A percentile compares a stretch with the other conserved stretches of the same genome.
Evolutionary conservation across 768 basidiomycete species (phyloP).

Genomic region (Russula sp.): DNA sequence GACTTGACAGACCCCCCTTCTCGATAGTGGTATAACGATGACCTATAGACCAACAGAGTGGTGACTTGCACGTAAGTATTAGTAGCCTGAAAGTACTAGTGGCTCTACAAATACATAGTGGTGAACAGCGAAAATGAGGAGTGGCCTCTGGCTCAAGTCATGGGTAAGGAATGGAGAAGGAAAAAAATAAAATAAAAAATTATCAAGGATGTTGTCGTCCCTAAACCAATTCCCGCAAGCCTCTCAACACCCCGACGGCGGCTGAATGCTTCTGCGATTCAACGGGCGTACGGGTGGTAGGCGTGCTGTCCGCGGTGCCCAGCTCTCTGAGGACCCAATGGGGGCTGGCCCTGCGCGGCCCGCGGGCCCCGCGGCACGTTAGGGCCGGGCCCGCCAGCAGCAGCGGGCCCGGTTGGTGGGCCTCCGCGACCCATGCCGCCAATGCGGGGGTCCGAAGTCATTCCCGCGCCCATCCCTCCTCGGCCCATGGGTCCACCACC

Average conservation of each 20-base stretch:
- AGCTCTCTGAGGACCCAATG: conserved; percentile 27
- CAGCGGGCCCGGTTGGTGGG: conserved; percentile 17
- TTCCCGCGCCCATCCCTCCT: conserved; percentile 24
- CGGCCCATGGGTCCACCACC: conserved; percentile 23
- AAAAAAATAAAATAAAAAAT: conserved; percentile 9
- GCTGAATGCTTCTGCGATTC: conserved; percentile 13
- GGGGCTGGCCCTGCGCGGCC: conserved; percentile 25
- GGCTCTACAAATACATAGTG: conserved; percentile 10
- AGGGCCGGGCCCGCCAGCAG: conserved; percentile 20
- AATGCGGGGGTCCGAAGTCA: conserved; percentile 23
- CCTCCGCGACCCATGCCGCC: conserved; percentile 23
- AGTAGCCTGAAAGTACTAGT: conserved; percentile 12
- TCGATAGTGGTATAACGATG: background rate
- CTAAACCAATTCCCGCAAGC: background rate
- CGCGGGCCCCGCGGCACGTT: conserved; percentile 28
- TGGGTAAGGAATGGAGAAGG: background rate
- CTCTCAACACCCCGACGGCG: conserved; percentile 4
- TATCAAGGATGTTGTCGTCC: conserved; percentile 2
- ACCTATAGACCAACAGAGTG: background rate
- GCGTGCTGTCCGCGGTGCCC: conserved; percentile 30
- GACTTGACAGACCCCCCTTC: background rate
- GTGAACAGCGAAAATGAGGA: background rate
- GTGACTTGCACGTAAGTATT: conserved; percentile 12
- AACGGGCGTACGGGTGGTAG: conserved; percentile 34
- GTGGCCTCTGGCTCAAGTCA: background rate